phyloP scores from a whole-genome alignment of 176 grass and related monocot genomes.

The Zizania latifolia region DNA sequence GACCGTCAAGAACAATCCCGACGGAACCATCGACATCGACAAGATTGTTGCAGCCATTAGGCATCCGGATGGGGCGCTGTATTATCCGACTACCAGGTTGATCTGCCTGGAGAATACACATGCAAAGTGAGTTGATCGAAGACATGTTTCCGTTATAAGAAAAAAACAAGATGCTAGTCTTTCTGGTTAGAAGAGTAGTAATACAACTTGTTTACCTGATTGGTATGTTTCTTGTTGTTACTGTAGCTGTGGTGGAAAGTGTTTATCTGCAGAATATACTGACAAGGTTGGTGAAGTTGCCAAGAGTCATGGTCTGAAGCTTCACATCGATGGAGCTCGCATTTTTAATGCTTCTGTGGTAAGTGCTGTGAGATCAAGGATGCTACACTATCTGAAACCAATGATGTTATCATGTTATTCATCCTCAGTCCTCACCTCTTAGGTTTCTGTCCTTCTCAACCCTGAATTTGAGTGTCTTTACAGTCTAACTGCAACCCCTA shows the following conservation, averaged over 20 bases:
- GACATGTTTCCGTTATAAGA: background rate
- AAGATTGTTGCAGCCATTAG: conserved; percentile 61
- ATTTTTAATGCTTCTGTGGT: conserved; percentile 96
- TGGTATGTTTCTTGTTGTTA: background rate
- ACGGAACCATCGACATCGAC: conserved; percentile 84
- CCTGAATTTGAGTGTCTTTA: background rate
- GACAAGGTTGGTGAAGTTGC: conserved; percentile 76
- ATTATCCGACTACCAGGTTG: conserved; percentile 71
- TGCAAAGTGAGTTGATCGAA: conserved; percentile 57
- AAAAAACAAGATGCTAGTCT: background rate
- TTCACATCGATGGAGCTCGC: conserved; percentile 94
- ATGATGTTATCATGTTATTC: too few species aligned
- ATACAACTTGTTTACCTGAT: background rate
- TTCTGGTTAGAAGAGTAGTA: too few species aligned
- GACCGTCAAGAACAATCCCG: conserved; percentile 61
- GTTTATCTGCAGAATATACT: conserved; percentile 64
- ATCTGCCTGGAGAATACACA: conserved; percentile 99
- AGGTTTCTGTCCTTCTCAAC: background rate
- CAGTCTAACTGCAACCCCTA: background rate
- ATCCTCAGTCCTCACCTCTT: too few species aligned
- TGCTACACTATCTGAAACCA: background rate
- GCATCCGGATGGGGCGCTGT: conserved; percentile 33
- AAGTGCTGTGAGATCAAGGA: conserved; percentile 26
- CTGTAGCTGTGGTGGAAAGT: conserved; percentile 75
- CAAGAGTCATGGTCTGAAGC: conserved; percentile 67